Percentiles rank a stretch among this genome's conserved stretches.
phyloP scores from a whole-genome alignment of 2,329 filamentous ascomycete genomes.

The Phialophora chinensis region DNA sequence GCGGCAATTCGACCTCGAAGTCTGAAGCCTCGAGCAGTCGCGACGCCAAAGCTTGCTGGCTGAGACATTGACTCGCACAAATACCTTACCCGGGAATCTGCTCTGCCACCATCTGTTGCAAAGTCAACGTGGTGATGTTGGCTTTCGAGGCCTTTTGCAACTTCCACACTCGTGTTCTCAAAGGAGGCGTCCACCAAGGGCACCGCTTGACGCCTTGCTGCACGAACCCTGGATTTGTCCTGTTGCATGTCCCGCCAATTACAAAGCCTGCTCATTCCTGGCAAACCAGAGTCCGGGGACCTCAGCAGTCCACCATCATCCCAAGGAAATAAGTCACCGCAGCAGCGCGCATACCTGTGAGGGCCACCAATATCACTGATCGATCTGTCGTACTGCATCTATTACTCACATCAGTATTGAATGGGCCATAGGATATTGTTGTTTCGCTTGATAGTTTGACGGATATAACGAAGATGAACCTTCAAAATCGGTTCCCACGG shows the following conservation, averaged over 20 bases:
- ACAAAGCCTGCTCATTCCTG: not conserved
- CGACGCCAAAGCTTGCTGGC: not conserved
- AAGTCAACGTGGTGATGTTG: not conserved
- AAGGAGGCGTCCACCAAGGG: not conserved
- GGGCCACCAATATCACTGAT: not conserved
- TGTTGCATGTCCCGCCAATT: conserved; percentile 9
- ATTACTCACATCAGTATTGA: conserved; percentile 1
- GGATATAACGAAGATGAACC: conserved; percentile 9
- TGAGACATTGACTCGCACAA: not conserved
- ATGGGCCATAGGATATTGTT: not conserved
- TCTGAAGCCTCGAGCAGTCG: conserved; percentile 6
- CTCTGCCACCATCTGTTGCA: not conserved
- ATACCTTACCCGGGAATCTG: not conserved
- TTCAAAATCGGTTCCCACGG: not conserved
- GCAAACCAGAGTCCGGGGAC: not conserved
- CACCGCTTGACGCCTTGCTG: conserved; percentile 10
- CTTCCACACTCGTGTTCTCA: not conserved
- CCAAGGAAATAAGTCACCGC: not conserved
- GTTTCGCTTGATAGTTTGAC: not conserved
- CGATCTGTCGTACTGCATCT: not conserved
- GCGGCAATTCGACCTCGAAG: not conserved
- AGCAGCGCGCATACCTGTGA: not conserved
- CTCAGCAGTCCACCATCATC: not conserved
- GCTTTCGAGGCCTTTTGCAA: not conserved
- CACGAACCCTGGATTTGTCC: not conserved